Percentiles rank a stretch among this genome's conserved stretches.
These are phyloP conservation scores for Melampsora occidentalis DNA, from an alignment of 1,284 basidiomycete genomes.

Conservation along the genomic window DNA sequence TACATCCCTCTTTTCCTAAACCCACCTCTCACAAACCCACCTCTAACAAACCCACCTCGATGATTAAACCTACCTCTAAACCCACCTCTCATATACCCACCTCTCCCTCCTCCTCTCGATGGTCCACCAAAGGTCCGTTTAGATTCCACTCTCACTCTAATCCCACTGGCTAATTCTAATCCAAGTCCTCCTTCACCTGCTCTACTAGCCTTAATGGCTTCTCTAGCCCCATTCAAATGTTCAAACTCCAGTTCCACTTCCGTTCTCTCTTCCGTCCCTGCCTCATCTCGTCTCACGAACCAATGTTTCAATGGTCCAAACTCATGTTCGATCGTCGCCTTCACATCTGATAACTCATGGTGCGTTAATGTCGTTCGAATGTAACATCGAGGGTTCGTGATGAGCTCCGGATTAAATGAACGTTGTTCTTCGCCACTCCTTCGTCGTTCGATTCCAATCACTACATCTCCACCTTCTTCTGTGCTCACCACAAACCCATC, in stretches of 20 bases:
- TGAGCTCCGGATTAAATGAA: conserved; percentile 31
- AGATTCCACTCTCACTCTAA: no score
- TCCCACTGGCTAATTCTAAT: no score
- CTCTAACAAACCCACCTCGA: no score
- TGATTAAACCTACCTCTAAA: no score
- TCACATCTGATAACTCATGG: conserved; percentile 22
- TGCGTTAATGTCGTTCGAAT: conserved; percentile 18
- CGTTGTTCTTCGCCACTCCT: conserved; percentile 13
- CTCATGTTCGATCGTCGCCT: conserved; percentile 16
- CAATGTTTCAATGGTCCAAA: conserved; percentile 21
- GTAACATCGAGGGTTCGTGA: conserved; percentile 22
- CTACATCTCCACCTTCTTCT: conserved; percentile 21
- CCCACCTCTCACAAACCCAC: no score
- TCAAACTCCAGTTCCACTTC: conserved; percentile 28
- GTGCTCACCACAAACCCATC: conserved; percentile 20
- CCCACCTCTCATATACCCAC: no score
- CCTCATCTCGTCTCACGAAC: conserved; percentile 20
- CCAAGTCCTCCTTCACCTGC: no score
- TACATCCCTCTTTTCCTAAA: neutral
- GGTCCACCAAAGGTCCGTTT: no score
- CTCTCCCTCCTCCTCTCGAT: no score
- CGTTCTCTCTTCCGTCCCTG: conserved; percentile 12
- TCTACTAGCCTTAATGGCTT: neutral
- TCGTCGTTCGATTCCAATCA: conserved; percentile 29
- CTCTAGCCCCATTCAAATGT: conserved; percentile 31